These are phyloP conservation scores for Apiotrichum gracile DNA, from an alignment of 1,284 basidiomycete genomes.

Conservation along the genomic window DNA sequence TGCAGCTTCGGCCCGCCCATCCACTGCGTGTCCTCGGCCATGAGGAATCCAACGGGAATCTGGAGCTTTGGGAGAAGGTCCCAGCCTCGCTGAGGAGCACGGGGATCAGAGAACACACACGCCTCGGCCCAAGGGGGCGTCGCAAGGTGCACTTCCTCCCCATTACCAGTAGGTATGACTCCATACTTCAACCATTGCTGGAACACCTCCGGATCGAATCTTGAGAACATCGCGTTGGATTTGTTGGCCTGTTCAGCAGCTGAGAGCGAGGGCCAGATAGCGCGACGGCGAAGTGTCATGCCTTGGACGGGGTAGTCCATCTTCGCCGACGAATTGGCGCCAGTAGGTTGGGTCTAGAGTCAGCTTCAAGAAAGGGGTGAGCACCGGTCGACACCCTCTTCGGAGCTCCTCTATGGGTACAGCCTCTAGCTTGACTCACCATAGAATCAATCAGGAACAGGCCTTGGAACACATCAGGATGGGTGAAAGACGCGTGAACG, in stretches of 20 bases:
- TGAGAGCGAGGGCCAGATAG: constrained; percentile 2
- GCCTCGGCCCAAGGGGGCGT: constrained; percentile 35
- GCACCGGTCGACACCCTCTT: no score
- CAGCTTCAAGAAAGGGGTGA: background rate
- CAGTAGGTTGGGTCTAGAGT: constrained; percentile 49
- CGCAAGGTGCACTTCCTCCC: constrained; percentile 26
- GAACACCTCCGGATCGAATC: constrained; percentile 58
- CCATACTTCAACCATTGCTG: constrained; percentile 60
- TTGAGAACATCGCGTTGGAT: constrained; percentile 39
- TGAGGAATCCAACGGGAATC: constrained; percentile 34
- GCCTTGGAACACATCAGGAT: constrained; percentile 65
- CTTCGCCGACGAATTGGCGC: constrained; percentile 52
- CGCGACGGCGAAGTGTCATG: constrained; percentile 2
- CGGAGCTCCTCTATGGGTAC: no score
- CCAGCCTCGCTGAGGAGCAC: constrained; percentile 27
- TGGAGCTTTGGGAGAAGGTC: constrained; percentile 27
- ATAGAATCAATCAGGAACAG: constrained; percentile 73
- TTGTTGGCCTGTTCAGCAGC: constrained; percentile 8
- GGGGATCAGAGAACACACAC: constrained; percentile 27
- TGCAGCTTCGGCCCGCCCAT: constrained; percentile 18
- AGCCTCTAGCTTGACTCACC: constrained; percentile 16
- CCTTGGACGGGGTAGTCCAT: constrained; percentile 8
- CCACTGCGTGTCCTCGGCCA: constrained; percentile 20
- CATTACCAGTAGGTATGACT: constrained; percentile 47
- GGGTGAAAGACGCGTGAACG: constrained; percentile 56